Evolutionary conservation across 768 basidiomycete genomes (phyloP).

Genomic region (Leccinum disarticulatum): DNA sequence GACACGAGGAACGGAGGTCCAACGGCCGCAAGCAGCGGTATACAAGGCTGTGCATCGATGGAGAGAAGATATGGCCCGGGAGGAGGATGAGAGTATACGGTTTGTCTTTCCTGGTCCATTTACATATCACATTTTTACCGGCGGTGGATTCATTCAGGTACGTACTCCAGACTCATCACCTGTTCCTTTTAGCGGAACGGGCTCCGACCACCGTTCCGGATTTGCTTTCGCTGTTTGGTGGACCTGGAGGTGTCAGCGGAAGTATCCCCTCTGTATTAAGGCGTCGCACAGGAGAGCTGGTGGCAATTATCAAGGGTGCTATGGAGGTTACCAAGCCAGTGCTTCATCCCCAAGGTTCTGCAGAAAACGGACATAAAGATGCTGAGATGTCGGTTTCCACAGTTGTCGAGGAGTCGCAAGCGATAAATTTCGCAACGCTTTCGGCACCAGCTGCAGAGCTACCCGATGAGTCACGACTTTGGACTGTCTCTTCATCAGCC

Average conservation of each 20-base stretch:
- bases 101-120: conserved; percentile 35
- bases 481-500: conserved; percentile 11
- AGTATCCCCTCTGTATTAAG: conserved; percentile 64
- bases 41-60: conserved; percentile 77
- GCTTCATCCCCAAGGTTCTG: not conserved
- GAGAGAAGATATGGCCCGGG: conserved; percentile 76
- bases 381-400: not conserved
- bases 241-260: conserved; percentile 14
- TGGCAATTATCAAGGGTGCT: conserved; percentile 57
- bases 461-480: conserved; percentile 21
- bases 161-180: conserved; percentile 70
- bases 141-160: conserved; percentile 44
- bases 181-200: conserved; percentile 73
- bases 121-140: not conserved
- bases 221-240: conserved; percentile 56
- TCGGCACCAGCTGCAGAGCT: conserved; percentile 1
- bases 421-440: conserved; percentile 12
- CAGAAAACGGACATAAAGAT: not conserved
- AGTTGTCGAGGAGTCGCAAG: conserved; percentile 4
- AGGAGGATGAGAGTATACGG: conserved; percentile 86
- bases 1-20: conserved; percentile 36
- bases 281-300: conserved; percentile 59
- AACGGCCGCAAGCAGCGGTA: conserved; percentile 53
- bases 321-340: conserved; percentile 27
- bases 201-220: conserved; percentile 65